Base-by-base conservation (phyloP, 2,329 filamentous ascomycete genomes). In the Fusarium camptoceras region DNA sequence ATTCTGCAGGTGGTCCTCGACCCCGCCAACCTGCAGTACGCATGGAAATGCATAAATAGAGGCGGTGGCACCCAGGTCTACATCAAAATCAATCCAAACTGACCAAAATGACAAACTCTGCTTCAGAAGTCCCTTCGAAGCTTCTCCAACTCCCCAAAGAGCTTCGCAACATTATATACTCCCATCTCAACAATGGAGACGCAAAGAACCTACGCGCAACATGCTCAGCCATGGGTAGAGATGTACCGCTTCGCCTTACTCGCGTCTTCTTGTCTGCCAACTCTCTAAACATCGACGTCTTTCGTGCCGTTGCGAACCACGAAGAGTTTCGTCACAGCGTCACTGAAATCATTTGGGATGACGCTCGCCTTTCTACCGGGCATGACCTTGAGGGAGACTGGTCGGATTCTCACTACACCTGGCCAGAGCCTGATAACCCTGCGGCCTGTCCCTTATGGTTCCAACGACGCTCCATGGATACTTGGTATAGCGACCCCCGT, bases 371-470 rank as follows among this genome's bases (percentile, higher is more conserved):
- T n/a, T 10, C 5, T 24, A 28, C 30, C 14, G 12, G 18, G 28
- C 53, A n/a, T 28, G 53, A 55, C 16, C 12, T 28, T n/a, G 43
- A 39, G 24, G 24, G 30, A 30, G 18, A 41, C 28, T 18, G 24
- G 31, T 24, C n/a, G 24, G 8, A 46, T 18, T n/a, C n/a, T n/a
- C n/a, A n/a, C n/a, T n/a, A n/a, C n/a, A n/a, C n/a, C n/a, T n/a
- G n/a, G n/a, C n/a, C n/a, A n/a, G n/a, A n/a, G n/a, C 42, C 53
- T 37, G 43, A 56, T 41, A 7, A 30, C 22, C 8, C 14, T 10
- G 43, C 48, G 16, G 48, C 54, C n/a, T 48, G 54, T 30, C 54
- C 54, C n/a, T 28, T 24, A 16, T 59, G 57, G 50, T 59, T 59
- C 31, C 16, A 16, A 59, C 30, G 30, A 20, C 41, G 41, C 5